Evolutionary conservation across 257 asterid genomes (phyloP), one percentile per base, ranked within the genome.

Genomic region (Capsicum chinense): DNA sequence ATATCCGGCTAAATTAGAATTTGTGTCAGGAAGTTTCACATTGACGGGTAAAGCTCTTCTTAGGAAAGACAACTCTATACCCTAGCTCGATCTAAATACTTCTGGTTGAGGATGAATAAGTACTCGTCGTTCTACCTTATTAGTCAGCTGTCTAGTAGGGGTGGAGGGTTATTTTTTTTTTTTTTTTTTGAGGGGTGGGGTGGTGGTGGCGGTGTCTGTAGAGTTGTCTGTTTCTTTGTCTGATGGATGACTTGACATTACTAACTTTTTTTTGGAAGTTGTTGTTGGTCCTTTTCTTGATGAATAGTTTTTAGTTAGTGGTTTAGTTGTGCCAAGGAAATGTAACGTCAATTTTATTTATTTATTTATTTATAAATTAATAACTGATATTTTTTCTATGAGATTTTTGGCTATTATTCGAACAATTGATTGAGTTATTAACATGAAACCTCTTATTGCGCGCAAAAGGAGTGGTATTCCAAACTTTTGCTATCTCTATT

Each of bases 201-300:
- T 0, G 12, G 12, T 10, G 33, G 7, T 47, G 54, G 59, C 0
- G 59, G 15, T 42, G 58, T 7, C 10, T 47, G 3, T 71, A 47
- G 44, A 74, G 60, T 74, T 12, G 39, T 74, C 16, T 74, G 17
- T 21, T 42, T 66, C 73, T 33, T 21, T 12, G 5, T 66, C 47
- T 66, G 73, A 5, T 74, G n/a, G 44, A 50, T 74, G 13, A 74
- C 80, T 74, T 74, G 39, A 74, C 60, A 48, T 67, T 67, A 67
- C 76, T 7, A 67, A 14, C 52, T 0, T 74, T 12, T 74, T 21
- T 50, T 74, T 21, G 47, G 80, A 74, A 74, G 60, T 19, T 1
- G 60, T 50, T 74, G 80, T 50, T 50, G 19, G 47, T 50, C 62
- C 80, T 74, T 50, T 50, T 21, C 62, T 7, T 74, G n/a, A 11